phyloP scores from a whole-genome alignment of 345 rosid species.

The Eucalyptus brandiana region DNA sequence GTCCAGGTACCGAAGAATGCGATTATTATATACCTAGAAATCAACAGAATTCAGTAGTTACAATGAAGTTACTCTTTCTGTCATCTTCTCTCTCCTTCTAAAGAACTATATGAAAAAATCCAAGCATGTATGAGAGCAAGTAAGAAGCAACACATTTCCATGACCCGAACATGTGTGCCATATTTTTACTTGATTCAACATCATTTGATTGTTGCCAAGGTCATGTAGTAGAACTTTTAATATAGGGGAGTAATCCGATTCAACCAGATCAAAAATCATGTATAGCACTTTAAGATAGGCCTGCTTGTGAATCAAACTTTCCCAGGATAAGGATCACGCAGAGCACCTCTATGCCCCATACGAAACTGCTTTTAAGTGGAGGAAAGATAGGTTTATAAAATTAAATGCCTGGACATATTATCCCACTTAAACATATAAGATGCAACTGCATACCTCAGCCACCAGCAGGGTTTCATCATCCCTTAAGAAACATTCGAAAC shows the following conservation, averaged over 20 bases:
- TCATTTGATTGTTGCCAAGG: background rate
- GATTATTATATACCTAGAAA: constrained; percentile 33
- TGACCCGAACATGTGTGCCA: background rate
- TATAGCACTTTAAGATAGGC: background rate
- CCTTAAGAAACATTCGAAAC: constrained; percentile 31
- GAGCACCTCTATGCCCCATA: background rate
- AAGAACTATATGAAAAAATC: background rate
- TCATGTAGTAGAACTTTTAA: background rate
- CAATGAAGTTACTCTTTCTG: background rate
- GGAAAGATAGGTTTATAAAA: background rate
- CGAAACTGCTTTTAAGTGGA: background rate
- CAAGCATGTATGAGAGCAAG: background rate
- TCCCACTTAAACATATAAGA: background rate
- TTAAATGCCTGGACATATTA: background rate
- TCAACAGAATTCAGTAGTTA: background rate
- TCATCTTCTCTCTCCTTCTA: background rate
- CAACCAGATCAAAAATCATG: background rate
- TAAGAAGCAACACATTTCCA: background rate
- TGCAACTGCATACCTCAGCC: constrained; percentile 41
- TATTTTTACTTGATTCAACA: background rate
- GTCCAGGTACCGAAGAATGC: constrained; percentile 31
- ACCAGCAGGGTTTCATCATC: constrained; percentile 42
- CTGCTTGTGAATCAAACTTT: background rate
- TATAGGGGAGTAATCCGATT: background rate
- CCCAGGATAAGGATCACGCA: background rate